A percentile compares a stretch with the other conserved stretches of the same genome.
Evolutionary conservation across 148 eudicot species (phyloP).

Genomic region (Camellia lanceoleosa): DNA sequence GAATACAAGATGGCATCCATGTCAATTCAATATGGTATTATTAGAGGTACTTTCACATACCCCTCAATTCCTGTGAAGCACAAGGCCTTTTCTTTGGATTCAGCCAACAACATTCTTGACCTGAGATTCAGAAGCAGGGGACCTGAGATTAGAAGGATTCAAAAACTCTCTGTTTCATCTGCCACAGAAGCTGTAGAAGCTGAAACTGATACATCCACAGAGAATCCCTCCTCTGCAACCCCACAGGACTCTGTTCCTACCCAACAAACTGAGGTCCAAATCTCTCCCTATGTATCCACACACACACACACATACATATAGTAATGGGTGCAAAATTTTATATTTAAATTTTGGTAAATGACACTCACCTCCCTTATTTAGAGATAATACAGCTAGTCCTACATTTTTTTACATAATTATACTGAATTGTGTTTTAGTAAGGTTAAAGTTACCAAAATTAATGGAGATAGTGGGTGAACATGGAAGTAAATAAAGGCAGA

Average conservation of each 20-base stretch:
- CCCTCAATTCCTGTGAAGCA: conserved; percentile 23
- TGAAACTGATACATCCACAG: conserved; percentile 25
- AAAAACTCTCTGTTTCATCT: conserved; percentile 29
- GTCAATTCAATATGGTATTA: conserved; percentile 56
- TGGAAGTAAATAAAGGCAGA: no score
- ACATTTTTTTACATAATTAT: no score
- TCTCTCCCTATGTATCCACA: not conserved
- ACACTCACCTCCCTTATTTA: not conserved
- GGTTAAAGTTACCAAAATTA: no score
- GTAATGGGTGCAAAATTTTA: not conserved
- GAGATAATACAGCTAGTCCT: no score
- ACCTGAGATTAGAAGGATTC: conserved; percentile 15
- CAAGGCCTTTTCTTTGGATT: conserved; percentile 17
- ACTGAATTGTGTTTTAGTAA: no score
- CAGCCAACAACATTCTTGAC: conserved; percentile 8
- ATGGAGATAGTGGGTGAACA: no score
- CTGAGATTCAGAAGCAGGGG: conserved; percentile 16
- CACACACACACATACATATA: not conserved
- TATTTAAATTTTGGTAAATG: not conserved
- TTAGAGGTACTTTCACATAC: conserved; percentile 23
- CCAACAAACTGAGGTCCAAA: conserved; percentile 35
- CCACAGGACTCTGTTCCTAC: conserved; percentile 14
- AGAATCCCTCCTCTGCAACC: not conserved
- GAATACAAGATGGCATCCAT: conserved; percentile 55
- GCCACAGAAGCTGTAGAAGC: conserved; percentile 38